Conservation (phyloP, 176 grass and related monocot genomes). For the Aegilops umbellulata region DNA sequence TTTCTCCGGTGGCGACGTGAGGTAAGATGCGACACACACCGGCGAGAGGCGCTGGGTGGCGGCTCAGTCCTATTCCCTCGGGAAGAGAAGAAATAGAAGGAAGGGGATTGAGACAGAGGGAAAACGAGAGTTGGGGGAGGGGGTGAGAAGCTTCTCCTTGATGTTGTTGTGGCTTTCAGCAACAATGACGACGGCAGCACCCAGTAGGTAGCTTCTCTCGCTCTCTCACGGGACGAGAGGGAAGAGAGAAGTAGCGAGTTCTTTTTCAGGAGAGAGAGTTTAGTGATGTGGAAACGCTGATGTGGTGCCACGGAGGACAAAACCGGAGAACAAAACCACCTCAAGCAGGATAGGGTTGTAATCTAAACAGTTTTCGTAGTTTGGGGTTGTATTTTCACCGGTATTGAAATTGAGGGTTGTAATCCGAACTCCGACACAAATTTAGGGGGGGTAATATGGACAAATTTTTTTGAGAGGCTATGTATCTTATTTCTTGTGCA, state of each 20-base stretch:
- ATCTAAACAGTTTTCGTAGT: not conserved
- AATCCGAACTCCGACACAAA: not conserved
- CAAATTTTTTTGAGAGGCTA: not conserved
- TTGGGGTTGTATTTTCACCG: not conserved
- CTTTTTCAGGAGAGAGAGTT: not conserved
- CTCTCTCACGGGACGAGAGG: not conserved
- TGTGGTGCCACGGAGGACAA: not conserved
- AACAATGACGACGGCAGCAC: not conserved
- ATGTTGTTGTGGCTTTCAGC: not conserved
- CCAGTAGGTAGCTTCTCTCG: not conserved
- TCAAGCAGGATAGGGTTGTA: not conserved
- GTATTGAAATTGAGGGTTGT: not conserved
- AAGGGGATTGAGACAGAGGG: not conserved
- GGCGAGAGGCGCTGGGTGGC: not conserved
- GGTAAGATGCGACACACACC: not conserved
- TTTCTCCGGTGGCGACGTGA: not conserved
- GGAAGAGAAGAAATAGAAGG: not conserved
- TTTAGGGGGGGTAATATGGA: not conserved
- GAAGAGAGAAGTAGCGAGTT: not conserved
- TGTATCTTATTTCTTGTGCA: conserved; percentile 24
- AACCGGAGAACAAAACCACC: not conserved
- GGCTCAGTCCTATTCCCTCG: not conserved
- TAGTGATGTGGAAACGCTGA: not conserved
- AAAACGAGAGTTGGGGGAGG: not conserved
- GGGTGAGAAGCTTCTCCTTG: not conserved